Evolutionary conservation across 2,329 filamentous ascomycete species (phyloP), one percentile per base, ranked within the genome.

Genomic region (Penicillium polonicum): DNA sequence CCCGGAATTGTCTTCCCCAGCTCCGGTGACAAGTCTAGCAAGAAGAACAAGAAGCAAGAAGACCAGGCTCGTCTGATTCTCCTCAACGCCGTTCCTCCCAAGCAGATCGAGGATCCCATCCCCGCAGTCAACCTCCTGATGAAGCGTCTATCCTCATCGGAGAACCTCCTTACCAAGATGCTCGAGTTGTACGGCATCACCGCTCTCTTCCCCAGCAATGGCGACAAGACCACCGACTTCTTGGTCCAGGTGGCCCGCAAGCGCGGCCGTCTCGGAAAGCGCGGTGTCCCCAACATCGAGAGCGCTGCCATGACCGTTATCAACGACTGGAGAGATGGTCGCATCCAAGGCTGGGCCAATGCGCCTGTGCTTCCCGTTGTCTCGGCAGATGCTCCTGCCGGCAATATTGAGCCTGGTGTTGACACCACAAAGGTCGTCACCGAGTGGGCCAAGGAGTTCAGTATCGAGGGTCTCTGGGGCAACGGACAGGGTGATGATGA

Each of bases 261-360:
- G 81, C 85, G 94, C 60, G 94, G 94, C 52, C 83, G 94, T 57
- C 82, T 99, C 17, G 91, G 93, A 50, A 88, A 89, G 66, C 92
- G 93, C 21, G 94, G 94, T 61, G 83, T 97, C 17, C 94, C 94
- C 43, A 99, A 97, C 75, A 76, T 97, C 58, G 82, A 86, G 65
- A 87, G 89, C 53, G 93, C 94, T 8, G 94, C 93, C 62, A 93
- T 94, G 83, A 89, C 91, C 0, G 92, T 99, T 55, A 86, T 99
- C 57, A 94, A 87, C n/a, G 94, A 99, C 79, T 96, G 94, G 91
- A 85, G 94, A 66, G 93, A 97, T 73, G 93, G 92, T 27, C 86
- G 94, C 52, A 95, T 99, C 68, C 91, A 95, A 76, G 92, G 92
- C 57, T 96, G 92, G 92, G 85, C 88, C 48, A 89, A 92, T 67